phyloP scores from a whole-genome alignment of 495 filamentous ascomycete genomes.

The Xylaria venustula region DNA sequence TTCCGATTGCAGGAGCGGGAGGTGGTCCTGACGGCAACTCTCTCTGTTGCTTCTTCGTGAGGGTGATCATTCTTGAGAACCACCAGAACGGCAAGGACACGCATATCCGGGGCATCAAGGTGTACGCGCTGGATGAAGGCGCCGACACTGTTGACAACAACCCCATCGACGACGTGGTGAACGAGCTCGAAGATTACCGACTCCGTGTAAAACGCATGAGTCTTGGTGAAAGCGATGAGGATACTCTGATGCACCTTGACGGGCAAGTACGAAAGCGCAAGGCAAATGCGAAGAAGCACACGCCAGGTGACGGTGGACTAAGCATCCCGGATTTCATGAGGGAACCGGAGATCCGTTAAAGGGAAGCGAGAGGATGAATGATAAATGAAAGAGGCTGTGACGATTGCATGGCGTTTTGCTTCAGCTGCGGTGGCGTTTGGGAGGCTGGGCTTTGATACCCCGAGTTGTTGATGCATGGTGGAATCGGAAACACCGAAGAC shows the following conservation, averaged over 20 bases:
- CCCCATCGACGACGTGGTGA: slow-evolving; percentile 29
- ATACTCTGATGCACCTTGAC: slow-evolving; percentile 17
- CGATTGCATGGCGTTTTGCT: neutral
- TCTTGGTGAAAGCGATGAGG: slow-evolving; percentile 32
- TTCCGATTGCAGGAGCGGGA: slow-evolving; percentile 70
- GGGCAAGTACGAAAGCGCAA: slow-evolving; percentile 19
- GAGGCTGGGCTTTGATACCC: slow-evolving; percentile 11
- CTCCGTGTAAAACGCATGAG: slow-evolving; percentile 18
- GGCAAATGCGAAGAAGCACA: slow-evolving; percentile 23
- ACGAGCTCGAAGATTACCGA: slow-evolving; percentile 23
- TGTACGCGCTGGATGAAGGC: slow-evolving; percentile 72
- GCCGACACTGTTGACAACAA: slow-evolving; percentile 29
- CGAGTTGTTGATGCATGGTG: slow-evolving; percentile 1
- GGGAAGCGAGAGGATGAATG: neutral
- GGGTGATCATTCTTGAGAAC: slow-evolving; percentile 87
- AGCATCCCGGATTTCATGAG: slow-evolving; percentile 43
- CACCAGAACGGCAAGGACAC: slow-evolving; percentile 99
- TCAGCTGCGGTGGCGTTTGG: slow-evolving; percentile 8
- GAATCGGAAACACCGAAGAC: neutral
- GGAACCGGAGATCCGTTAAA: slow-evolving; percentile 45
- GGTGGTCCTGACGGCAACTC: slow-evolving; percentile 63
- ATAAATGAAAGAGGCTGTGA: neutral
- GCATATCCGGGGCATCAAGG: slow-evolving; percentile 88
- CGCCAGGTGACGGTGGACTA: slow-evolving; percentile 31
- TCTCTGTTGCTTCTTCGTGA: slow-evolving; percentile 79